Evolutionary conservation across 2,329 filamentous ascomycete species (phyloP).

Genomic region (Byssochlamys sp.): DNA sequence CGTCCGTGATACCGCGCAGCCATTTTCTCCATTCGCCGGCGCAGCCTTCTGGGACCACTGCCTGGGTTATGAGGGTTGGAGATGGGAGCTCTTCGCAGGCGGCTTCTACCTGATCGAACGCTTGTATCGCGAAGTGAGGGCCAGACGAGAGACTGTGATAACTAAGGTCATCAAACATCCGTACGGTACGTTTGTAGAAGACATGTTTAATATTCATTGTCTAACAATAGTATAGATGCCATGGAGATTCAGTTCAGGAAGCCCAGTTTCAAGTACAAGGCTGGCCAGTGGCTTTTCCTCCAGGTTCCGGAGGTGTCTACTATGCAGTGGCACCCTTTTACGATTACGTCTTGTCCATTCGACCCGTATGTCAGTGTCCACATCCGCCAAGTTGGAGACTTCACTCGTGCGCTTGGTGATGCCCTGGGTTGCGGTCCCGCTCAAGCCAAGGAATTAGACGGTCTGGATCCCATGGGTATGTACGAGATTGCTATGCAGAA

Average conservation of each 20-base stretch:
- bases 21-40: conserved; percentile 76
- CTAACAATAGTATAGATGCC: conserved; percentile 52
- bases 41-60: conserved; percentile 81
- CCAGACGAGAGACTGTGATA: conserved; percentile 75
- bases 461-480: conserved; percentile 86
- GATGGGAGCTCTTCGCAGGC: conserved; percentile 86
- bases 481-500: conserved; percentile 94
- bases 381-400: conserved; percentile 92
- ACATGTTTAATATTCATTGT: conserved; percentile 1
- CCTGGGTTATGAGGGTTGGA: conserved; percentile 89
- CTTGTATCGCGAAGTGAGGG: conserved; percentile 80
- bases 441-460: conserved; percentile 81
- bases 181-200: conserved; percentile 54
- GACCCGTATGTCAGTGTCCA: conserved; percentile 92
- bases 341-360: conserved; percentile 94
- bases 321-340: conserved; percentile 97
- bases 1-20: conserved; percentile 66
- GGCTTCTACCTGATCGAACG: conserved; percentile 79
- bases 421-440: conserved; percentile 83
- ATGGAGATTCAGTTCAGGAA: conserved; percentile 97
- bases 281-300: conserved; percentile 94
- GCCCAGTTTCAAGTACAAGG: conserved; percentile 94
- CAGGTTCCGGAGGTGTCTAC: conserved; percentile 81
- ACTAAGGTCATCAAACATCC: conserved; percentile 90
- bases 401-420: conserved; percentile 85